Evolutionary conservation across 306 rosid species (phyloP).

Genomic region (Cicer yamashitae): DNA sequence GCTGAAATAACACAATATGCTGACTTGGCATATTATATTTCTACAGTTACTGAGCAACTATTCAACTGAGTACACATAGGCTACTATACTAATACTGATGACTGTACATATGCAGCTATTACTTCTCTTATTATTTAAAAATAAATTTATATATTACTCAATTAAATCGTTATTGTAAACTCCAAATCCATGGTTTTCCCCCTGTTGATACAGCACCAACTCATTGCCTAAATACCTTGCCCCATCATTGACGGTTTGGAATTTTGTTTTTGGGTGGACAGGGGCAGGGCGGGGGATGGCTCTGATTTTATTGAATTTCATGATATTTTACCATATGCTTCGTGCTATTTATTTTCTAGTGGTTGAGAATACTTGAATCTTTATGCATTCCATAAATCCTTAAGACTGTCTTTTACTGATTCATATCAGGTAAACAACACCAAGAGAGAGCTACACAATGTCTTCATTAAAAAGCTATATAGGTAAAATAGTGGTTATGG

Average conservation of each 20-base stretch:
- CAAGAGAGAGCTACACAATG: constrained; percentile 93
- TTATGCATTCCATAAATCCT: constrained; percentile 30
- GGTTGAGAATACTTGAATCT: constrained; percentile 26
- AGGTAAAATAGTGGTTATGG: constrained; percentile 55
- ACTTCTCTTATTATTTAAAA: not conserved
- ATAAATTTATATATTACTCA: not conserved
- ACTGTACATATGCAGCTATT: constrained; percentile 1
- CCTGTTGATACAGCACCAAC: not conserved
- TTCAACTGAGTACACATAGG: not conserved
- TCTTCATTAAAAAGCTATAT: constrained; percentile 92
- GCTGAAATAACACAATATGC: not conserved
- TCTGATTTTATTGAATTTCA: constrained; percentile 2
- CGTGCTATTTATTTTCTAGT: constrained; percentile 26
- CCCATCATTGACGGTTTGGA: constrained; percentile 3
- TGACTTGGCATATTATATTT: not conserved
- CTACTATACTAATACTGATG: not conserved
- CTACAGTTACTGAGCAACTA: not conserved
- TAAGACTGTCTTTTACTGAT: constrained; percentile 32
- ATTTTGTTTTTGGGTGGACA: not conserved
- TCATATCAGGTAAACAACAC: constrained; percentile 82
- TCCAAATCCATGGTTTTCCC: not conserved
- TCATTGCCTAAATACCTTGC: not conserved
- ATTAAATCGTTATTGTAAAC: not conserved
- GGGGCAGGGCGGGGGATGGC: not conserved
- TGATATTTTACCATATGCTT: constrained; percentile 25